Conservation (phyloP, 148 eudicot species). For the Persicaria tinctoria region DNA sequence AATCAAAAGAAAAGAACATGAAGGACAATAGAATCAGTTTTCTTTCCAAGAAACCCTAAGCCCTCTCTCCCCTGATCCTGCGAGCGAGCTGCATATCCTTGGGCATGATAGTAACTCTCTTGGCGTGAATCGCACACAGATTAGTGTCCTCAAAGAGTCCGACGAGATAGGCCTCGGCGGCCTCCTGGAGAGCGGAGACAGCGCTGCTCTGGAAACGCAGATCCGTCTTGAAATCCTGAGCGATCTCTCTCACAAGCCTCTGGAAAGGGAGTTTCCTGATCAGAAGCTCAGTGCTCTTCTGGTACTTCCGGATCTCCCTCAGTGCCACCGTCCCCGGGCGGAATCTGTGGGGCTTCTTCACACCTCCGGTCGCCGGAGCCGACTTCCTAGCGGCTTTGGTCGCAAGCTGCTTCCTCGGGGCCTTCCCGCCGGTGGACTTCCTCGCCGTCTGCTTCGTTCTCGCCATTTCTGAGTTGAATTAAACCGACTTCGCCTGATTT, state of each 20-base stretch:
- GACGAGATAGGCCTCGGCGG: background rate
- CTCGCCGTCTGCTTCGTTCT: background rate
- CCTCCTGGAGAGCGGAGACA: background rate
- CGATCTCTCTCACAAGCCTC: constrained; percentile 2
- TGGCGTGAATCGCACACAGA: constrained; percentile 6
- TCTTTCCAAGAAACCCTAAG: background rate
- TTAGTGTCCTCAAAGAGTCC: constrained; percentile 7
- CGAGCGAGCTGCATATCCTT: constrained; percentile 7
- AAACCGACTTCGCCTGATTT: background rate
- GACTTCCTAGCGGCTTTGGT: constrained; percentile 1
- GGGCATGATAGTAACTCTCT: constrained; percentile 10
- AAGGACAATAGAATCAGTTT: too few species aligned
- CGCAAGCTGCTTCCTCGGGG: constrained; percentile 9
- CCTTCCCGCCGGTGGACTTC: constrained; percentile 4
- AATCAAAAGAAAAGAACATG: too few species aligned
- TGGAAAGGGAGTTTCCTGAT: background rate
- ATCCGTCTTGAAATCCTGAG: constrained; percentile 11
- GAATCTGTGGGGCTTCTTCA: constrained; percentile 11
- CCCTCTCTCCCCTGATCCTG: constrained; percentile 4
- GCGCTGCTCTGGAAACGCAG: constrained; percentile 5
- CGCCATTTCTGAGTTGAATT: background rate
- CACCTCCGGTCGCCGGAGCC: constrained; percentile 5
- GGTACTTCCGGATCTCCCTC: background rate
- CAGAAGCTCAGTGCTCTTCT: too few species aligned
- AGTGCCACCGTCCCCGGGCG: constrained; percentile 1